A percentile compares a stretch with the other conserved stretches of the same genome.
Conservation (phyloP, 2,329 filamentous ascomycete genomes). For the Ascochyta clinopodiicola region DNA sequence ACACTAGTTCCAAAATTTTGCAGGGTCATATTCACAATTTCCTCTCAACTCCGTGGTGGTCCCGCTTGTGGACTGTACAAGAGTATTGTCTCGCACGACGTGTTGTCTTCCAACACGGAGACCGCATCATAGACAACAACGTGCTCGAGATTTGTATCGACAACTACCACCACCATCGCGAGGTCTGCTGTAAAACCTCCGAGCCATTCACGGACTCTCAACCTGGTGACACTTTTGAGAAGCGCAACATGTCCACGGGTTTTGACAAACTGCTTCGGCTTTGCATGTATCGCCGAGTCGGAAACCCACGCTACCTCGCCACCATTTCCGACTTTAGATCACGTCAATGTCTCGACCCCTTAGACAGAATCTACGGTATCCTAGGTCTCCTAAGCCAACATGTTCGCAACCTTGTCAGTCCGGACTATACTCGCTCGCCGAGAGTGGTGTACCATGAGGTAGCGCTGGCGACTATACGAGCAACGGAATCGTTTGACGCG, state of each 20-base stretch:
- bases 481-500: neutral
- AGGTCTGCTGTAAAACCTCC: neutral
- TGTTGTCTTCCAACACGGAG: neutral
- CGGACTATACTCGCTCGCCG: neutral
- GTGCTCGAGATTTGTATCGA: neutral
- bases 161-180: neutral
- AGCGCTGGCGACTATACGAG: neutral
- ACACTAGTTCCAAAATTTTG: neutral
- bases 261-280: neutral
- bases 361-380: neutral
- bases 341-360: neutral
- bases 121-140: neutral
- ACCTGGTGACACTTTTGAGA: neutral
- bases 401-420: neutral
- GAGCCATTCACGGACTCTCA: neutral
- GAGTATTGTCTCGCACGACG: neutral
- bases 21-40: neutral
- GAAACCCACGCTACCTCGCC: neutral
- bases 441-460: neutral
- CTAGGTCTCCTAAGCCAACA: neutral
- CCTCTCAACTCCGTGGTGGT: neutral
- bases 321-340: neutral
- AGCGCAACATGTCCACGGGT: neutral
- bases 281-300: neutral
- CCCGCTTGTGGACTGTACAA: neutral